phyloP scores from a whole-genome alignment of 495 filamentous ascomycete species.

The Xylaria bambusicola region DNA sequence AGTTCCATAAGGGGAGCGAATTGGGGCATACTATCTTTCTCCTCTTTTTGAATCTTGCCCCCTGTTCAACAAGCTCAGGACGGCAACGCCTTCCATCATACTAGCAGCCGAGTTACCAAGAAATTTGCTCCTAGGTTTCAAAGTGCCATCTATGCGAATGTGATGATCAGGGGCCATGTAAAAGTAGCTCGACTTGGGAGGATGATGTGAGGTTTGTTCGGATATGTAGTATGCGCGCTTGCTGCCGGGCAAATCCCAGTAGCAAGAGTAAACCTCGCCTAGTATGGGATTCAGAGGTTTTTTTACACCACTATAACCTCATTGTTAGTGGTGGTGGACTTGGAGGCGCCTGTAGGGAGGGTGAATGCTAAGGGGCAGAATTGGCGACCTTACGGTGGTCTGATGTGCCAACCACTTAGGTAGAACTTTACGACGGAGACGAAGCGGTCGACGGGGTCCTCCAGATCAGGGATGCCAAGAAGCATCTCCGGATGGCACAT shows the following conservation, averaged over 20 bases:
- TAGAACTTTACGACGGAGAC: slow-evolving; percentile 97
- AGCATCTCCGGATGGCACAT: slow-evolving; percentile 99
- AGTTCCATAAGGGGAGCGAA: background rate
- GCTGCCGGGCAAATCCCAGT: slow-evolving; percentile 88
- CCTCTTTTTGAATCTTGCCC: slow-evolving; percentile 63
- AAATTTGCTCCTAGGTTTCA: slow-evolving; percentile 97
- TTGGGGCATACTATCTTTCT: slow-evolving; percentile 79
- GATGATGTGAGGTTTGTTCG: slow-evolving; percentile 97
- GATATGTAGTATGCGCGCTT: slow-evolving; percentile 93
- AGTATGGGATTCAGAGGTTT: slow-evolving; percentile 97
- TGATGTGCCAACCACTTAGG: slow-evolving; percentile 97
- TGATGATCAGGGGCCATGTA: slow-evolving; percentile 96
- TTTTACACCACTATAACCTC: slow-evolving; percentile 80
- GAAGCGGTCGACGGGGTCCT: slow-evolving; percentile 90
- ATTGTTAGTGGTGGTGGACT: slow-evolving; percentile 23
- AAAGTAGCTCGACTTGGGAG: slow-evolving; percentile 98
- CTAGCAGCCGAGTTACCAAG: slow-evolving; percentile 96
- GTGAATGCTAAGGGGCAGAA: too few species aligned
- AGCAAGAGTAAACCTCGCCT: slow-evolving; percentile 91
- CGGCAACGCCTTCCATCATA: slow-evolving; percentile 95
- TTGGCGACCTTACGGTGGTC: slow-evolving; percentile 69
- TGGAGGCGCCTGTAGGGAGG: too few species aligned
- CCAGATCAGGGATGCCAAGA: slow-evolving; percentile 79
- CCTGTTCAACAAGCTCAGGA: slow-evolving; percentile 79
- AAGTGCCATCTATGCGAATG: slow-evolving; percentile 91